These are phyloP conservation scores for Neonectria magnoliae DNA, from an alignment of 2,329 filamentous ascomycete genomes.

Conservation along the genomic window DNA sequence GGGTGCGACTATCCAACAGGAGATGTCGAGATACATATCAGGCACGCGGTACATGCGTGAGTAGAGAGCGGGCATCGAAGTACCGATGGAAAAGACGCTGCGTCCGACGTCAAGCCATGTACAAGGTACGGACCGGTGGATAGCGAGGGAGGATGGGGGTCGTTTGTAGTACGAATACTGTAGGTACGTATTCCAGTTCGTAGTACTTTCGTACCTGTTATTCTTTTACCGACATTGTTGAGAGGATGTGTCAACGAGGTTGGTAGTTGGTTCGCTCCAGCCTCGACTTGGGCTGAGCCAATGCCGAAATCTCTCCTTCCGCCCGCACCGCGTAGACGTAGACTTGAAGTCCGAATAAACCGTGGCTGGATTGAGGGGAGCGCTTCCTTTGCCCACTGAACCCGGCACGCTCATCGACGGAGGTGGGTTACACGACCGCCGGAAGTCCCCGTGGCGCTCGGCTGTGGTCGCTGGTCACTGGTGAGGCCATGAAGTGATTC, in stretches of 20 bases:
- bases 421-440: constrained; percentile 4
- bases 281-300: neutral
- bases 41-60: constrained; percentile 6
- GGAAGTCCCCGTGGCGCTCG: neutral
- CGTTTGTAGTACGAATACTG: neutral
- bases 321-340: neutral
- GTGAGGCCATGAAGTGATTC: constrained; percentile 1
- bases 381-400: neutral
- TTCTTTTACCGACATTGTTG: neutral
- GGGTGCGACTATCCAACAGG: neutral
- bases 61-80: neutral
- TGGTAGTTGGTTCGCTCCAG: neutral
- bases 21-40: constrained; percentile 11
- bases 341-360: neutral
- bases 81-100: neutral
- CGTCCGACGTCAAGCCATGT: too few species aligned
- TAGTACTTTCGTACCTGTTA: neutral
- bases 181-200: neutral
- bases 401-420: neutral
- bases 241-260: neutral
- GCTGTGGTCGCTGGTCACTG: neutral
- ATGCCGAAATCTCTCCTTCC: neutral
- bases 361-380: neutral
- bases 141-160: constrained; percentile 1
- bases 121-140: neutral